Base-by-base conservation (phyloP, 73 alveolate species). In the Effrenium voratum region DNA sequence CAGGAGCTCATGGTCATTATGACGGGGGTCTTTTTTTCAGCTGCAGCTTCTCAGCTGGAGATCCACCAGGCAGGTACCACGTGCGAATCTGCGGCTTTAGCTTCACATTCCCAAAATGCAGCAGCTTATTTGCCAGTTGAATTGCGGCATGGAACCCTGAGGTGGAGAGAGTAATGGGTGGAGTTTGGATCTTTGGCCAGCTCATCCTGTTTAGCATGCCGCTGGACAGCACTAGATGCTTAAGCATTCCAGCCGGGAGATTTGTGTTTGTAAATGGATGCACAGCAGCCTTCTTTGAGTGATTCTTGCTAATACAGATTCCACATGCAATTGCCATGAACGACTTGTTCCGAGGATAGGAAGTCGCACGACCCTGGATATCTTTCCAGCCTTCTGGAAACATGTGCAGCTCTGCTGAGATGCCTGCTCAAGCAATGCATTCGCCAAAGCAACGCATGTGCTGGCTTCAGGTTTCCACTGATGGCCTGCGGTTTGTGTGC, bases 141-240 rank as follows among this genome's bases (percentile, higher is more conserved):
- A n/a, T 44, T 24, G 19, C 24, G 47, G 6, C 15, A n/a, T 16
- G 41, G 41, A 40, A 66, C 8, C 1, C 16, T 26, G 46, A 90
- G 97, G 97, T 90, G 10, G 97, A 90, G 73, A 52, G 80, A 90
- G 97, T 90, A 45, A 90, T 90, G 97, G 97, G 97, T 34, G 97
- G 97, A 3, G 97, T 90, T 13, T 90, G 97, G 97, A 90, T 90
- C 80, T 90, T 90, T 41, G 97, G 97, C 44, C 97, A 90, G 47
- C 97, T 90, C n/a, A 44, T 90, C 43, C 59, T 90, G 30, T 90
- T 90, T 45, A 90, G 97, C 87, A 90, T 90, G 97, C 46, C 46
- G 88, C 97, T 12, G 28, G 97, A 47, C 87, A 45, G 87, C 82
- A 84, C 34, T 28, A 83, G 44, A 26, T 2, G 32, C 2, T 16